Evolutionary conservation across 2,329 filamentous ascomycete species (phyloP), one percentile per base, ranked within the genome.

Genomic region (Neocucurbitaria cava): DNA sequence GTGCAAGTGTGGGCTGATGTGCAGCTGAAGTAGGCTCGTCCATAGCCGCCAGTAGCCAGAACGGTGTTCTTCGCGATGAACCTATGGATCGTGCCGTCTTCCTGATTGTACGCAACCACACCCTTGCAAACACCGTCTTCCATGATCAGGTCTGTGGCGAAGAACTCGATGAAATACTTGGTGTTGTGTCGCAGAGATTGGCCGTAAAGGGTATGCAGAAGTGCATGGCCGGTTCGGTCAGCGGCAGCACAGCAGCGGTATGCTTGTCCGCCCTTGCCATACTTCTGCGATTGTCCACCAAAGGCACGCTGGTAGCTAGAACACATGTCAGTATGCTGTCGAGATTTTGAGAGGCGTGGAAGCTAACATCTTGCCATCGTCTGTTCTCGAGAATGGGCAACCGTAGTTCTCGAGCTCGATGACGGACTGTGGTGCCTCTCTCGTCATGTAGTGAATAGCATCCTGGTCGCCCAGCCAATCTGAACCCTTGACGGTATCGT

Each of bases 151-250:
- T 98, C 95, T 66, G 96, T 86, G 70, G 93, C 95, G 78, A 98
- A 99, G 85, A 93, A 98, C 81, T 98, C 95, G 78, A 99, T 97
- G 82, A 99, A 98, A 86, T 97, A 99, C 84, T 97, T 97, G 75
- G 94, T 97, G 85, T 97, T 96, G 85, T 98, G 92, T 75, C 91
- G 86, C 58, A 98, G 87, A 49, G 93, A 97, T 83, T 97, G 94
- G 71, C 95, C 95, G 81, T 98, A 99, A 65, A 99, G 90, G 23
- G 95, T 99, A 85, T 99, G 95, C 47, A 99, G 87, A 66, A 99
- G 90, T 72, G 95, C 95, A 81, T 99, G 95, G 62, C 95, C 95
- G 61, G 95, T 98, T 85, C 94, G 87, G 78, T 99, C 95, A 68
- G 94, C 95, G 57, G 93, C 95, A 78, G 93, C 94, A 78, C 92